These are phyloP conservation scores for Epichloe sylvatica DNA, from an alignment of 2,329 filamentous ascomycete genomes.

Conservation along the genomic window DNA sequence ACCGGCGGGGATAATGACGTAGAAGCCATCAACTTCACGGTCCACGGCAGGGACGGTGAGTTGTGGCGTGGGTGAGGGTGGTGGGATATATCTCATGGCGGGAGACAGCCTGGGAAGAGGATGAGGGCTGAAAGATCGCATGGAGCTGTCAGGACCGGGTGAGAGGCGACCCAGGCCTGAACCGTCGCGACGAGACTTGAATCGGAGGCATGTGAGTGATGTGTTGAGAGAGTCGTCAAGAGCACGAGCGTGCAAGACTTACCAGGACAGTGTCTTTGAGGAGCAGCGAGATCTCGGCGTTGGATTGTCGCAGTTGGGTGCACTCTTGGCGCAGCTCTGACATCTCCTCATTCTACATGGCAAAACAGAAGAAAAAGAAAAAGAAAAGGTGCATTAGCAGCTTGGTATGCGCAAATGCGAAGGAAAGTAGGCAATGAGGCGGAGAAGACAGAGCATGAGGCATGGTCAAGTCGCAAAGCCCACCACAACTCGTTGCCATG, in stretches of 20 bases:
- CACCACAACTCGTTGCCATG: neutral
- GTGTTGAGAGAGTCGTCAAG: neutral
- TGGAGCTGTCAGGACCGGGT: conserved; percentile 2
- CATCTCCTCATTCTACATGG: conserved; percentile 11
- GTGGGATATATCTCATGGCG: conserved; percentile 7
- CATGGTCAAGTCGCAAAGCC: neutral
- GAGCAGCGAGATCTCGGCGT: conserved; percentile 11
- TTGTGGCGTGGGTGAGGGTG: conserved; percentile 6
- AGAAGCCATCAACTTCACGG: conserved; percentile 15
- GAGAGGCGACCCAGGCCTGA: conserved; percentile 3
- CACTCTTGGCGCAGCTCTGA: conserved; percentile 12
- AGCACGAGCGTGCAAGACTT: neutral
- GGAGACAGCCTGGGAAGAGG: conserved; percentile 6
- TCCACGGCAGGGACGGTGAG: conserved; percentile 7
- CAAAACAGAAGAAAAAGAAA: neutral
- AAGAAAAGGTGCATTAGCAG: neutral
- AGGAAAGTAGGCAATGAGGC: neutral
- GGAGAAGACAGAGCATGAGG: neutral
- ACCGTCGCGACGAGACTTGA: conserved; percentile 4
- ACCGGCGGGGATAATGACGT: conserved; percentile 15
- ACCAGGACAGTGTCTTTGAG: conserved; percentile 11
- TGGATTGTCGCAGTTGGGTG: conserved; percentile 12
- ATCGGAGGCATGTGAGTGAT: neutral
- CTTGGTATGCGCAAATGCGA: neutral
- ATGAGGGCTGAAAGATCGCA: conserved; percentile 7